phyloP scores from a whole-genome alignment of 1,284 basidiomycete species.

The Leccinum fallax region DNA sequence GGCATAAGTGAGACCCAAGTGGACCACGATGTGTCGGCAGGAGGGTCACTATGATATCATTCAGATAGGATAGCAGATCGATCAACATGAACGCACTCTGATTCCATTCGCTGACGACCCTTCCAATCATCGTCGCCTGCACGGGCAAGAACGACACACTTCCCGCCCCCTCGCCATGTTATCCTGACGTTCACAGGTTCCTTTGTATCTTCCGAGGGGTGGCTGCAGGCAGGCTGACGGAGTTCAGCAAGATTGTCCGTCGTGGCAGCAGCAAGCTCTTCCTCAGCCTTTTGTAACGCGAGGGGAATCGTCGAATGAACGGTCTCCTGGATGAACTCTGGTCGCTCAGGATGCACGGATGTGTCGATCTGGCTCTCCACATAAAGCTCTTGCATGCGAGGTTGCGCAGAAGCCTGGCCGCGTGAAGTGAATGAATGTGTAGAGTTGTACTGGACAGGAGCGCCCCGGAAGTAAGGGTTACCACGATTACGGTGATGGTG shows the following conservation, averaged over 20 bases:
- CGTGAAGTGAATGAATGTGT: constrained; percentile 41
- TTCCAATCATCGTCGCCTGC: constrained; percentile 77
- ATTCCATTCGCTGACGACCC: constrained; percentile 60
- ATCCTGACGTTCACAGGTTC: constrained; percentile 58
- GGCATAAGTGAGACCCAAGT: constrained; percentile 69
- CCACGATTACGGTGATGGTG: constrained; percentile 35
- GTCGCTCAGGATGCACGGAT: constrained; percentile 26
- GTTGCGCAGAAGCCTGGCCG: constrained; percentile 30
- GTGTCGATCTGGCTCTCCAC: constrained; percentile 32
- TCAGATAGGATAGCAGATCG: constrained; percentile 19
- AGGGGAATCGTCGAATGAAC: constrained; percentile 66
- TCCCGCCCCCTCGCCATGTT: constrained; percentile 63
- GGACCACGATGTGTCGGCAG: constrained; percentile 43
- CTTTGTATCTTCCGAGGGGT: constrained; percentile 34
- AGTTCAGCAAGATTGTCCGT: constrained; percentile 17
- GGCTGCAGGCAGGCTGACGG: constrained; percentile 23
- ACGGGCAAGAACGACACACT: constrained; percentile 61
- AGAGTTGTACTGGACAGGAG: constrained; percentile 37
- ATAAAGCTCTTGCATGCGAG: constrained; percentile 39
- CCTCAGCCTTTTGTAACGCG: constrained; percentile 47
- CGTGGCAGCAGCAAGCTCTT: constrained; percentile 30
- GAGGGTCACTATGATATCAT: constrained; percentile 25
- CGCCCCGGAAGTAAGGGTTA: constrained; percentile 34
- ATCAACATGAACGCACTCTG: constrained; percentile 49
- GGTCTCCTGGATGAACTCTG: constrained; percentile 53